Base-by-base conservation (phyloP, 495 filamentous ascomycete species). In the Penicillium bovifimosum region DNA sequence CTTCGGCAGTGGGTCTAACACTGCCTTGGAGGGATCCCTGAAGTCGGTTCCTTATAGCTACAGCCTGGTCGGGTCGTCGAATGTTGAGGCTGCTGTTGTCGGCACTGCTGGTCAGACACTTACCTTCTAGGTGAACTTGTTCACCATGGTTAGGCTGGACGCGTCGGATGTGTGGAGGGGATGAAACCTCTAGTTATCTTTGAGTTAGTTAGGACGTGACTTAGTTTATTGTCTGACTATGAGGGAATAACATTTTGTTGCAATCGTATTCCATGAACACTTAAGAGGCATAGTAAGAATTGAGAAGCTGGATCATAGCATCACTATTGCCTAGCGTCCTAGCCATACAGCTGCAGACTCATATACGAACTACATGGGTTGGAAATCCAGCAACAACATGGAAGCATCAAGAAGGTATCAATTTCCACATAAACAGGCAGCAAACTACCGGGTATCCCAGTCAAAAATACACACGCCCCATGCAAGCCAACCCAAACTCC, bases 91-190 rank as follows among this genome's bases (percentile, higher is more conserved):
- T 33, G 63, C 62, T 8, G 77, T 85, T 41, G 66, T 75, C 13
- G 67, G 65, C 0, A 70, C 70, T 41, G 80, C 80, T 48, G 81
- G 83, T 28, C 73, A 76, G 43, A 85, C 72, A n/a, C 62, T 83
- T 44, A 71, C 56, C 6, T 82, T 82, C 54, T 80, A 72, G 52
- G 40, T 74, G 5, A n/a, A n/a, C n/a, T n/a, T n/a, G n/a, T n/a
- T n/a, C n/a, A n/a, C n/a, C n/a, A n/a, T n/a, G n/a, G n/a, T n/a
- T n/a, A n/a, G n/a, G n/a, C n/a, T n/a, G n/a, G n/a, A n/a, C n/a
- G n/a, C n/a, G n/a, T n/a, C n/a, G n/a, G n/a, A n/a, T n/a, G n/a
- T n/a, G n/a, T n/a, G n/a, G n/a, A n/a, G n/a, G n/a, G n/a, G n/a
- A n/a, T n/a, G n/a, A n/a, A n/a, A n/a, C n/a, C n/a, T n/a, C n/a